phyloP scores from a whole-genome alignment of 1,139 yeast species.

The Yamadazyma atlantica region DNA sequence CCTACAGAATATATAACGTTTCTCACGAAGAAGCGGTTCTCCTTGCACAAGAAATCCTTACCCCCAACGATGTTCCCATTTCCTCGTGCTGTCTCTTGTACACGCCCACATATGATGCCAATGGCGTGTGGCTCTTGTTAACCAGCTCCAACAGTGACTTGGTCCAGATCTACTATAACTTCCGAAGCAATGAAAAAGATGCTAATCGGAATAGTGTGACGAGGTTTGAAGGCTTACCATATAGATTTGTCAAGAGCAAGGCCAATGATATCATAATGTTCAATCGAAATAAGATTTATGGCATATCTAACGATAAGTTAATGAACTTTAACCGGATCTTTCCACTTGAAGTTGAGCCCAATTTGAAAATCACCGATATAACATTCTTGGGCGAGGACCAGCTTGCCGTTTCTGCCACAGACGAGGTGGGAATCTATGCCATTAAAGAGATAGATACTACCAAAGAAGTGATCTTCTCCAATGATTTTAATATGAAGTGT shows the following conservation, averaged over 20 bases:
- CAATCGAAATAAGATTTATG: constrained; percentile 12
- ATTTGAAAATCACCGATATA: constrained; percentile 12
- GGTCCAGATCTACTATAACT: constrained; percentile 13
- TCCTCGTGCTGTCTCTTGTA: constrained; percentile 10
- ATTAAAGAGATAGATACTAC: constrained; percentile 6
- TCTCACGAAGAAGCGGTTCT: constrained; percentile 9
- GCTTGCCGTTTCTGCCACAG: constrained; percentile 7
- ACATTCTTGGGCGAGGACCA: constrained; percentile 9
- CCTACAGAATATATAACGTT: constrained; percentile 10
- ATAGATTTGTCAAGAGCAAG: constrained; percentile 12
- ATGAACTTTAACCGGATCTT: constrained; percentile 10
- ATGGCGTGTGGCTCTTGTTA: constrained; percentile 16
- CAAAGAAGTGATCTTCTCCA: constrained; percentile 16
- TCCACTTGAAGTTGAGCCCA: constrained; percentile 2
- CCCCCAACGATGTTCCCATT: constrained; percentile 6
- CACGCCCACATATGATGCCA: constrained; percentile 2
- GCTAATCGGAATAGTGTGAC: constrained; percentile 3
- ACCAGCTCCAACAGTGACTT: constrained; percentile 17
- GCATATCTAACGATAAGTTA: constrained; percentile 6
- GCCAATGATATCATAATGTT: constrained; percentile 11
- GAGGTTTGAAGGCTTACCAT: constrained; percentile 16
- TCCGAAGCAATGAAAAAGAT: constrained; percentile 7
- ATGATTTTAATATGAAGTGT: constrained; percentile 16
- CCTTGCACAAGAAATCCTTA: constrained; percentile 6
- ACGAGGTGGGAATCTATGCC: constrained; percentile 12